Evolutionary conservation across 192 early-diverging fungal species (phyloP), one percentile per base, ranked within the genome.

Genomic region (Chytriomyces hyalinus): DNA sequence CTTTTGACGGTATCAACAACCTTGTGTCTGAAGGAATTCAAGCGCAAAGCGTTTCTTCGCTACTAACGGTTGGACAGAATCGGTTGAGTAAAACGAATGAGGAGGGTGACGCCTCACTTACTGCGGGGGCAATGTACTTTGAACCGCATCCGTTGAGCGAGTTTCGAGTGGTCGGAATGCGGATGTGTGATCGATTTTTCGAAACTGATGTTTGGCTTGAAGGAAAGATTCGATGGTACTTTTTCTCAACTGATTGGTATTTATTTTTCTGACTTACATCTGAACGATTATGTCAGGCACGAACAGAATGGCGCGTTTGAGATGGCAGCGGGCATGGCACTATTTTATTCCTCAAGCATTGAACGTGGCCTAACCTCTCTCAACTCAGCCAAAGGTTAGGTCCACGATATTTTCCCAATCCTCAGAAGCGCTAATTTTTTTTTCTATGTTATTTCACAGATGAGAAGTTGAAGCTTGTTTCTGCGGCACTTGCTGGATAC

Each of bases 311-410:
- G 85, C 6, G 87, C 94, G 65, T 94, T 85, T 75, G 95, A 95
- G 65, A 90, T 91, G 59, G 96, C 97, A 1, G 96, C 97, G 6
- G 95, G 90, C 13, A 90, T 89, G 85, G 92, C 95, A 4, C 87
- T 99, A 61, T 95, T 99, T 66, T 91, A 95, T 81, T 92, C 91
- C 51, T 82, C 82, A 5, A 81, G 90, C 70, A 84, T 91, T 22
- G 89, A 88, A 75, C 87, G 94, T 57, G 92, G 93, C 8, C 87
- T 97, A 20, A 80, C 89, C 78, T 86, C 91, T 7, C 77, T 95
- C n/a, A 84, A 87, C 48, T 78, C 78, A 26, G 79, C 76, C 28
- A 61, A 51, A 75, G 79, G 82, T 84, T 64, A n/a, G 79, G 80
- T 80, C 51, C 77, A 78, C 49, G 15, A 71, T 67, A 24, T 22